Evolutionary conservation across 2,329 filamentous ascomycete species (phyloP), one percentile per base, ranked within the genome.

Genomic region (Penicillium sumatraense): DNA sequence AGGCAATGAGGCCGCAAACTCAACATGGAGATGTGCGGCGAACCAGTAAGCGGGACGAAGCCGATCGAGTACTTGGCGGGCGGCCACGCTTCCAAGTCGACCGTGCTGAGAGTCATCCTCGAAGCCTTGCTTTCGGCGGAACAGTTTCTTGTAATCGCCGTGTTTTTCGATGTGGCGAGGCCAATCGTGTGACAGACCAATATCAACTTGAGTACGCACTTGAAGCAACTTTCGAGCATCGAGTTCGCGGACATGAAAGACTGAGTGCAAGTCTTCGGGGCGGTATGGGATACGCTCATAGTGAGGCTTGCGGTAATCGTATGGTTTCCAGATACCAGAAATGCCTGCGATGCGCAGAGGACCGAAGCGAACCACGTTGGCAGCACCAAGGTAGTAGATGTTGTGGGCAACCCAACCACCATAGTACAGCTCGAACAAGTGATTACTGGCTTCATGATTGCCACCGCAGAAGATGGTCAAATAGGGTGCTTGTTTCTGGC

Each of bases 371-470:
- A 99, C 72, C 8, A 99, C 88, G 69, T 96, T 97, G 56, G 95
- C 91, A 29, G 92, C 91, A 46, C 95, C 95, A 72, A 98, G 83
- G 76, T 97, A 99, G 80, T 97, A 99, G 60, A 99, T 98, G 64
- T 95, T 96, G 8, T 91, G 92, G 7, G 93, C 93, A 5, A 91
- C 95, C 95, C 95, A 99, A 48, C 95, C 95, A 49, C 95, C 95
- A 70, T 98, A 96, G 78, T 91, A 96, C 0, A 99, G 83, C 75
- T 99, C 95, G 80, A 88, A 95, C 5, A 96, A 80, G 74, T 98
- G 87, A 48, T 90, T 92, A 67, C 90, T 90, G 0, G 95, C 93
- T 77, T 99, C 95, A 68, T 99, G 95, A 70, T 99, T 99, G 2
- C 95, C 95, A 40, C 88, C 93, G 48, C 96, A 87, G 75, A 98